Percentiles rank a stretch among this genome's conserved stretches.
Conservation (phyloP, 768 basidiomycete genomes). For the Hygrophoropsis aurantiaca region DNA sequence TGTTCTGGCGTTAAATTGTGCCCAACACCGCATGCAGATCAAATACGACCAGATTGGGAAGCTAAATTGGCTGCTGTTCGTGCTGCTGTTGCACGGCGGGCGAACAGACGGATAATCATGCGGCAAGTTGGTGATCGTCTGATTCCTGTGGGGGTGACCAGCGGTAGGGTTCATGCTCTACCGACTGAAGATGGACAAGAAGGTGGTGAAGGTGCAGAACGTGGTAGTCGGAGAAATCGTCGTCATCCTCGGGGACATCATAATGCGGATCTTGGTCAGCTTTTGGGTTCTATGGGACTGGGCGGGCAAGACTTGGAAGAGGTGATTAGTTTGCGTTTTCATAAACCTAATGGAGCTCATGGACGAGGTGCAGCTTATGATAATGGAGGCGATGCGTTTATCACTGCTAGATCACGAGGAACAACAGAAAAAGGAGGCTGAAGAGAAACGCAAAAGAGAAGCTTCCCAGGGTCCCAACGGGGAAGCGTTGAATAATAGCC, state of each 20-base stretch:
- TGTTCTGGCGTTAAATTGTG: constrained; percentile 3
- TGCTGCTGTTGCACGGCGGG: constrained; percentile 93
- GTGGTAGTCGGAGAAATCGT: constrained; percentile 54
- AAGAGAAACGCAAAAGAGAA: constrained; percentile 61
- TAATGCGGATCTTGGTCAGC: constrained; percentile 63
- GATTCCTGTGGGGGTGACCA: constrained; percentile 95
- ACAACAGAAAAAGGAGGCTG: constrained; percentile 76
- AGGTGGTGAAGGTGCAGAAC: constrained; percentile 42
- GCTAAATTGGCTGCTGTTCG: constrained; percentile 90
- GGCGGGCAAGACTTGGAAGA: constrained; percentile 92
- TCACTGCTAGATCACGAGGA: constrained; percentile 95
- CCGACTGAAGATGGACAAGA: constrained; percentile 54
- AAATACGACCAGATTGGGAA: constrained; percentile 98
- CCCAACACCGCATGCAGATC: constrained; percentile 52
- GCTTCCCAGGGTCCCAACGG: constrained; percentile 35
- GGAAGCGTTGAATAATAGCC: constrained; percentile 9
- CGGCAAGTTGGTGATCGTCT: constrained; percentile 96
- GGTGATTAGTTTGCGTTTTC: constrained; percentile 45
- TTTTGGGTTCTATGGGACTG: constrained; percentile 60
- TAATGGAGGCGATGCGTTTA: constrained; percentile 98
- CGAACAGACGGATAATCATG: constrained; percentile 96
- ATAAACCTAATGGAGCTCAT: constrained; percentile 2
- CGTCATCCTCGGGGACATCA: constrained; percentile 51
- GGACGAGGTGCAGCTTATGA: constrained; percentile 73
- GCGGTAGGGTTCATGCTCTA: constrained; percentile 75